Evolutionary conservation across 2,329 filamentous ascomycete genomes (phyloP).

Genomic region (Pseudogymnoascus sp.): DNA sequence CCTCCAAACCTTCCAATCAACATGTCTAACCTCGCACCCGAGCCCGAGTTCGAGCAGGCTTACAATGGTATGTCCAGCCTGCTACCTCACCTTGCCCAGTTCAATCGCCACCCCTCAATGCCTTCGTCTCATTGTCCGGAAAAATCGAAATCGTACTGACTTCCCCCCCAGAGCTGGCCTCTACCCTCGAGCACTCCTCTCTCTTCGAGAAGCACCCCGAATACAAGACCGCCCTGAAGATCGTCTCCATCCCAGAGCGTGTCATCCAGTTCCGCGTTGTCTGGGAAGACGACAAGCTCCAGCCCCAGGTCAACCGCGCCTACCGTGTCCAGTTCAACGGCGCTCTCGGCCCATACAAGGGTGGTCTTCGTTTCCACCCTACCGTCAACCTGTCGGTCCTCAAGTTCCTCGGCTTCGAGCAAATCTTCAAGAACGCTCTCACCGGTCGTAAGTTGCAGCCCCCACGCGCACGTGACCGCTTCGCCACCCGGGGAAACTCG

Average conservation of each 20-base stretch:
- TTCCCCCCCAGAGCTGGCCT: constrained; percentile 68
- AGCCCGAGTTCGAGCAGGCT: constrained; percentile 98
- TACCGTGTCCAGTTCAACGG: constrained; percentile 99
- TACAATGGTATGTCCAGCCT: constrained; percentile 65
- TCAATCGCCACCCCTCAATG: not conserved
- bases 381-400: constrained; percentile 73
- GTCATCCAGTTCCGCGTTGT: constrained; percentile 94
- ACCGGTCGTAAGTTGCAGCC: constrained; percentile 69
- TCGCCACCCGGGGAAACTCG: not conserved
- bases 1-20: constrained; percentile 19
- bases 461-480: constrained; percentile 14
- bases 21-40: constrained; percentile 77
- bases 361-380: constrained; percentile 90
- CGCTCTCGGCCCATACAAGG: constrained; percentile 95
- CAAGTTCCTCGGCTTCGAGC: constrained; percentile 98
- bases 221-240: constrained; percentile 81
- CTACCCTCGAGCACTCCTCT: constrained; percentile 85
- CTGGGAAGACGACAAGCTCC: constrained; percentile 90
- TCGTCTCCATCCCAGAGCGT: constrained; percentile 87
- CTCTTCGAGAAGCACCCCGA: constrained; percentile 93
- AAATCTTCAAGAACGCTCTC: constrained; percentile 99
- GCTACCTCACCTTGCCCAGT: constrained; percentile 10
- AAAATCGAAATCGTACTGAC: not conserved
- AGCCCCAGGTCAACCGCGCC: constrained; percentile 86
- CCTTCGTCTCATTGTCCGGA: not conserved